Percentiles rank a stretch among this genome's conserved stretches.
Conservation (phyloP, 2,329 filamentous ascomycete genomes). For the Pseudocercospora crystallina region DNA sequence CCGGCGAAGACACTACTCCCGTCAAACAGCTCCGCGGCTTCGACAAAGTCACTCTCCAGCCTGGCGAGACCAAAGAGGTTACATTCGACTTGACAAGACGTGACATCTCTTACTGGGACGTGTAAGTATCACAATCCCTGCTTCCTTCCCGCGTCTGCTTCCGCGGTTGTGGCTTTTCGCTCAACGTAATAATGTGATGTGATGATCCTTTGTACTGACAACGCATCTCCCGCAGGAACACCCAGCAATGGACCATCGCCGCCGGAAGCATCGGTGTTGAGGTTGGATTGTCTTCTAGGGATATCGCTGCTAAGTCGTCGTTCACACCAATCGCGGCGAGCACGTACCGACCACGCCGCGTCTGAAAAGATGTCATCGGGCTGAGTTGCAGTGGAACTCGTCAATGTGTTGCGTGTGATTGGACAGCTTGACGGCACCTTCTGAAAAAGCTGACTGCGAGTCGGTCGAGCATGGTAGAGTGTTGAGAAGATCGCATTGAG, state of each 20-base stretch:
- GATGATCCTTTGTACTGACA: not conserved
- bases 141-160: not conserved
- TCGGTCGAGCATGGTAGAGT: no score
- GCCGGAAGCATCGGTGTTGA: conserved; percentile 15
- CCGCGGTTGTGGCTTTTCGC: not conserved
- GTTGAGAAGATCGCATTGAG: not conserved
- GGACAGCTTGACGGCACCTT: not conserved
- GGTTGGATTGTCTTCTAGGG: conserved; percentile 31
- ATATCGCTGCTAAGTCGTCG: conserved; percentile 20
- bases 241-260: conserved; percentile 13
- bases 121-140: conserved; percentile 44
- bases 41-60: conserved; percentile 37
- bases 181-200: no score
- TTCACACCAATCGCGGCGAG: conserved; percentile 16
- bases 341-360: conserved; percentile 4
- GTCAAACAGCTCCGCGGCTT: conserved; percentile 38
- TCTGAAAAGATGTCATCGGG: not conserved
- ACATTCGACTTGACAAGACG: conserved; percentile 21
- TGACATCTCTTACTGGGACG: conserved; percentile 25
- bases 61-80: conserved; percentile 23
- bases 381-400: not conserved
- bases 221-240: not conserved
- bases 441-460: no score
- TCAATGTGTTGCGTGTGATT: not conserved
- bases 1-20: conserved; percentile 36